A percentile compares a stretch with the other conserved stretches of the same genome.
Evolutionary conservation across 441 rosid genomes (phyloP).

Genomic region (Mallotus repandus): DNA sequence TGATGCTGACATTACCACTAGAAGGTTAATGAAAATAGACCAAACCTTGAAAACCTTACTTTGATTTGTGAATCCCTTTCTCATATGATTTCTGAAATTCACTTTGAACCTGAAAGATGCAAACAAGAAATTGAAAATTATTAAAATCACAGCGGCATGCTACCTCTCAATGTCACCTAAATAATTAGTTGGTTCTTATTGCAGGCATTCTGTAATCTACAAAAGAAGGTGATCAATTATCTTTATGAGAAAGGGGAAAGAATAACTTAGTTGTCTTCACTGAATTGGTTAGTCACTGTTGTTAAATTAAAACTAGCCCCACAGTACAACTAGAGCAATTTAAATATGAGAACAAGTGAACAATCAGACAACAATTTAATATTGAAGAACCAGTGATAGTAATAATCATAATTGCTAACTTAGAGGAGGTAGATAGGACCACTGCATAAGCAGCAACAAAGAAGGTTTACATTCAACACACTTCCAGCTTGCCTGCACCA

Average conservation of each 20-base stretch:
- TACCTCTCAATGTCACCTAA: not conserved
- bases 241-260: not conserved
- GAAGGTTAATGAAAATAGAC: constrained; percentile 18
- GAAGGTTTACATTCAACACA: no score
- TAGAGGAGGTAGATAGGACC: not conserved
- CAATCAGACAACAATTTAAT: not conserved
- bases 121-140: constrained; percentile 16
- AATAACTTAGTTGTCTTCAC: not conserved
- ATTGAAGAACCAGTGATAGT: not conserved
- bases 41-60: constrained; percentile 45
- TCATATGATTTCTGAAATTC: constrained; percentile 96
- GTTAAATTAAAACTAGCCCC: not conserved
- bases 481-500: not conserved
- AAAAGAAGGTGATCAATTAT: not conserved
- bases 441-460: not conserved
- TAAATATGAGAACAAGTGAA: not conserved
- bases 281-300: not conserved
- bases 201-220: not conserved
- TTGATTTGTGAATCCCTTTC: constrained; percentile 80
- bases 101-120: constrained; percentile 75
- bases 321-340: not conserved
- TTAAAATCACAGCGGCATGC: not conserved
- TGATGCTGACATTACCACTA: constrained; percentile 20
- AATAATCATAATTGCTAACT: not conserved
- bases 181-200: not conserved